Percentiles rank a stretch among this genome's conserved stretches.
These are phyloP conservation scores for Kwoniella pini DNA, from an alignment of 768 basidiomycete species.

Conservation along the genomic window DNA sequence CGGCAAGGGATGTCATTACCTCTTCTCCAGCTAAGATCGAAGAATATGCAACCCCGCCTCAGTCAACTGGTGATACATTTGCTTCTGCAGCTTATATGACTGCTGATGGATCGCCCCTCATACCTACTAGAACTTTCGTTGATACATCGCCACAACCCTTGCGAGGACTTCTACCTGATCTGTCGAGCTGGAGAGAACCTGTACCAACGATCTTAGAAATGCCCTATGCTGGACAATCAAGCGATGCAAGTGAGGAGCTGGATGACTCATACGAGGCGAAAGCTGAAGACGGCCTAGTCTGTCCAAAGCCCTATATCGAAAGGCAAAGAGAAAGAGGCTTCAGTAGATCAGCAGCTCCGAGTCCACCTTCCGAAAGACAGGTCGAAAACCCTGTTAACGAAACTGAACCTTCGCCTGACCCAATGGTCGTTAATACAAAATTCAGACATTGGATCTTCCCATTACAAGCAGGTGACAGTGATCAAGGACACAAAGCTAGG, in stretches of 20 bases:
- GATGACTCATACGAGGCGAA: not conserved
- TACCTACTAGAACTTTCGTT: conserved; percentile 1
- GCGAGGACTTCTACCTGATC: conserved; percentile 5
- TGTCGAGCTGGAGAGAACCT: not conserved
- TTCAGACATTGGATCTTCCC: conserved; percentile 28
- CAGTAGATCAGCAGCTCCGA: conserved; percentile 8
- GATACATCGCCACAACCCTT: not conserved
- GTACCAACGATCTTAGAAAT: not conserved
- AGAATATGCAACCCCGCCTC: not conserved
- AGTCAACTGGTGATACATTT: conserved; percentile 6
- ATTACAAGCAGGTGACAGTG: not conserved
- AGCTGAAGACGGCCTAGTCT: not conserved
- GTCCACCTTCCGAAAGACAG: not conserved
- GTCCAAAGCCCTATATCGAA: not conserved
- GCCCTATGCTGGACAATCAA: not conserved
- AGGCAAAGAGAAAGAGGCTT: not conserved
- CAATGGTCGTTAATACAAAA: not conserved
- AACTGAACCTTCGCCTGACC: not conserved
- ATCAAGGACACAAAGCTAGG: not conserved
- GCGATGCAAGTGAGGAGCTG: too few species aligned
- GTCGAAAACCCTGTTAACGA: not conserved
- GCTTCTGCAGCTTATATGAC: conserved; percentile 12
- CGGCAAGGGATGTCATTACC: not conserved
- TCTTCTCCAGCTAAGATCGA: conserved; percentile 1
- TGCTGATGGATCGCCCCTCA: conserved; percentile 8